phyloP scores from a whole-genome alignment of 2,329 filamentous ascomycete genomes.

The Botrytis fabae region DNA sequence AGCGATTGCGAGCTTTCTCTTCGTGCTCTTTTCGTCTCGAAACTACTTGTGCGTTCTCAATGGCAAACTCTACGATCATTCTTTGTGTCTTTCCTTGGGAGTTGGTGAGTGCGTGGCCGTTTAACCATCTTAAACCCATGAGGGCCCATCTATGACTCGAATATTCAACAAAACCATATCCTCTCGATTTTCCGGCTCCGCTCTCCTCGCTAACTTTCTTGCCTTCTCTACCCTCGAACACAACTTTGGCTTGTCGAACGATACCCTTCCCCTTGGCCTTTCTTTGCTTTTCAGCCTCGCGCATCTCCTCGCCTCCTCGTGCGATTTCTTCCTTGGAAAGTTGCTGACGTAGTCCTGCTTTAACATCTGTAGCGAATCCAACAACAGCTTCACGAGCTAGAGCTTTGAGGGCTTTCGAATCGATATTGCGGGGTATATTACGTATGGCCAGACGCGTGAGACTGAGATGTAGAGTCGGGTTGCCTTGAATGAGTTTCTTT shows the following conservation, averaged over 20 bases:
- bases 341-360: constrained; percentile 69
- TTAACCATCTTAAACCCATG: constrained; percentile 92
- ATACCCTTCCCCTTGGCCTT: constrained; percentile 83
- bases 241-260: constrained; percentile 89
- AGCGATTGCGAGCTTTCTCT: constrained; percentile 50
- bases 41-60: constrained; percentile 97
- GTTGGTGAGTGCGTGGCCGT: constrained; percentile 67
- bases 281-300: constrained; percentile 74
- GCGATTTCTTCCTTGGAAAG: constrained; percentile 87
- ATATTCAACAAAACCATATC: constrained; percentile 98
- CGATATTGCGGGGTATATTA: constrained; percentile 82
- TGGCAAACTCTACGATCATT: constrained; percentile 93
- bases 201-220: constrained; percentile 76
- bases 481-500: constrained; percentile 85
- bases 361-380: constrained; percentile 89
- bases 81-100: constrained; percentile 78
- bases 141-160: constrained; percentile 89
- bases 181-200: constrained; percentile 80
- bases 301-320: constrained; percentile 77
- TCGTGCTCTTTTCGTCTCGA: constrained; percentile 69
- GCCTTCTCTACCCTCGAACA: constrained; percentile 86
- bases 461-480: constrained; percentile 84
- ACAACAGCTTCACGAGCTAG: constrained; percentile 91
- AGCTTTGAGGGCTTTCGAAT: constrained; percentile 85
- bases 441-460: constrained; percentile 87